Evolutionary conservation across 2,329 filamentous ascomycete genomes (phyloP), one percentile per base, ranked within the genome.

Genomic region (Nemania serpens): DNA sequence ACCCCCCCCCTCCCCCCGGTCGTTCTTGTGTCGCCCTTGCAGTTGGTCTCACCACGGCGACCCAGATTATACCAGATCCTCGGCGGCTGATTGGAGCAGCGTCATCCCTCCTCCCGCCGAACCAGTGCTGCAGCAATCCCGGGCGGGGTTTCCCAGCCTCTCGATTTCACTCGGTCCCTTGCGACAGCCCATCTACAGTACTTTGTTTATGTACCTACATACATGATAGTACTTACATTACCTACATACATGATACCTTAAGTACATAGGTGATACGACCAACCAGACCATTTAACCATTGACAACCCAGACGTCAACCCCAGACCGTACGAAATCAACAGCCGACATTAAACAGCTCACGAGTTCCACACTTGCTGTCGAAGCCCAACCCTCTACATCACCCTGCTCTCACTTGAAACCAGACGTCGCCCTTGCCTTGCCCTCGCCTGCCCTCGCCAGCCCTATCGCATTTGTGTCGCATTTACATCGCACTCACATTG

Each of bases 91-190:
- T 62, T 65, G 65, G 65, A 58, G 45, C 33, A 53, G 20, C 42
- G 48, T 47, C 56, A 55, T 59, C 57, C 45, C 61, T 58, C 25
- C 58, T 56, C 55, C 59, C 58, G 43, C 49, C 47, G 54, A 56
- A 53, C 11, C 52, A 59, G 59, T 37, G 37, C 52, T 59, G 56
- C 52, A 48, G 48, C 43, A 50, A 17, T 46, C 41, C 62, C 49
- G 55, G 55, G 58, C 58, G 61, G 64, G 61, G 63, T 61, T 66
- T 65, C 68, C 70, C 70, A 71, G 62, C 70, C 69, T 71, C 70
- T 72, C 62, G 61, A 71, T 71, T 72, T 72, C 62, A 20, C 10
- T 22, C 12, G 4, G 5, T 12, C 36, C 4, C 36, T 39, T 36
- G 34, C 34, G 7, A 12, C 34, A 36, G 11, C 11, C 11, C 15